Evolutionary conservation across 2,329 filamentous ascomycete species (phyloP), one percentile per base, ranked within the genome.

Genomic region (Colletotrichum sp.): DNA sequence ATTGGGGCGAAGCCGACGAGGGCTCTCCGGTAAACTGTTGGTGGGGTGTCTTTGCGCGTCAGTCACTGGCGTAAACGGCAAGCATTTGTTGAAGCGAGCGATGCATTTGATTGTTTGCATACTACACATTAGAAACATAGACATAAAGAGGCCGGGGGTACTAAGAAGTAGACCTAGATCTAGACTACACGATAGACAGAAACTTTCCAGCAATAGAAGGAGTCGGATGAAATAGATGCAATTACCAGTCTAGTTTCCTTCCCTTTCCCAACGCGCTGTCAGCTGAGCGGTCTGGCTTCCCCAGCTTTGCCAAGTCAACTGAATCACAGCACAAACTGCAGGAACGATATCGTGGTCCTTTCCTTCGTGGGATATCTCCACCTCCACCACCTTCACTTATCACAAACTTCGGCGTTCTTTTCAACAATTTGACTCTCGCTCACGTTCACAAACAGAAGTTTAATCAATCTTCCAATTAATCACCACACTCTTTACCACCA

Each of bases 1-100:
- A 96, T 82, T 96, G 95, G 95, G 90, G 88, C 4, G 87, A 87
- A 34, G 87, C 88, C 30, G 89, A 88, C 2, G 88, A 91, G 16
- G 83, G 81, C 6, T 72, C 79, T 4, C 79, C 81, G 15, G 90
- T 95, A 34, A 89, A 88, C 62, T 95, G 94, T 80, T 95, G 93
- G 93, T 92, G 93, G 90, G 92, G 91, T 8, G 85, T 94, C 4
- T 95, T 91, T 80, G 86, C 76, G 7, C 72, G 63, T 32, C 30
- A 57, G 8, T 49, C 57, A 15, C 8, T 62, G 52, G 26, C 16
- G 36, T 62, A 62, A 28, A 18, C 8, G 34, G 16, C 21, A n/a
- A 32, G 7, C 55, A 21, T 18, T 52, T 49, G 30, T 24, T 26
- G 34, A 39, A 64, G 62, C 62, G 34, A 64, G 34, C 62, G 62